Conservation (phyloP, 306 rosid genomes). For the Ochetophila trinervis region DNA sequence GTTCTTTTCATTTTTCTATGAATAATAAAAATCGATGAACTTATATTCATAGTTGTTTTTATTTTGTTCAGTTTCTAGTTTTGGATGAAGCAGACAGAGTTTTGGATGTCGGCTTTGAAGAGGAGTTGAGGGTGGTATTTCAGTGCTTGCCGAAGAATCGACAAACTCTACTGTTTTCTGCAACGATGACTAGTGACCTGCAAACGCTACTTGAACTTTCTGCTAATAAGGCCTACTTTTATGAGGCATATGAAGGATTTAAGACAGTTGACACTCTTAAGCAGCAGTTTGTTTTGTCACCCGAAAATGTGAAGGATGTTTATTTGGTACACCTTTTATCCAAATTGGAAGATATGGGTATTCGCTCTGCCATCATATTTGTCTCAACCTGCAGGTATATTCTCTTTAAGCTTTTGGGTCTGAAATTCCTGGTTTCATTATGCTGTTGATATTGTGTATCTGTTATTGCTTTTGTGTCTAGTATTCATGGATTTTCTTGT, state of each 20-base stretch:
- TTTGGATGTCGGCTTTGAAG: slow-evolving; percentile 76
- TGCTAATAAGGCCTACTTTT: slow-evolving; percentile 63
- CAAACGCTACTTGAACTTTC: slow-evolving; percentile 62
- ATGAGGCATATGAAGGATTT: slow-evolving; percentile 78
- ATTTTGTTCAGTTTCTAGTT: slow-evolving; percentile 62
- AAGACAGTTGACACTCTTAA: slow-evolving; percentile 74
- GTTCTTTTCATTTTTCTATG: no score
- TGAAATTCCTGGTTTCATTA: slow-evolving; percentile 7
- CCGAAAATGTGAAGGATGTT: slow-evolving; percentile 73
- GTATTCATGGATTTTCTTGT: background rate
- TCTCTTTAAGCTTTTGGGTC: slow-evolving; percentile 14
- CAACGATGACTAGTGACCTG: slow-evolving; percentile 68
- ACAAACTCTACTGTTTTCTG: slow-evolving; percentile 81
- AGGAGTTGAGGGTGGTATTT: slow-evolving; percentile 71
- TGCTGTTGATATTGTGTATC: slow-evolving; percentile 3
- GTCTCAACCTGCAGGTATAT: slow-evolving; percentile 72
- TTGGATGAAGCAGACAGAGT: slow-evolving; percentile 95
- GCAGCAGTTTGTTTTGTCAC: slow-evolving; percentile 63
- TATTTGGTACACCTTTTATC: slow-evolving; percentile 67
- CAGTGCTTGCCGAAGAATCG: slow-evolving; percentile 74
- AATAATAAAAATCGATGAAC: background rate
- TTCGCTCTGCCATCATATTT: slow-evolving; percentile 82
- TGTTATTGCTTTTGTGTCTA: slow-evolving; percentile 9
- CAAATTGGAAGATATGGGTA: slow-evolving; percentile 63
- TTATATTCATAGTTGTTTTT: slow-evolving; percentile 5